These are phyloP conservation scores for Annulohypoxylon stygium DNA, from an alignment of 495 filamentous ascomycete genomes.

Conservation along the genomic window DNA sequence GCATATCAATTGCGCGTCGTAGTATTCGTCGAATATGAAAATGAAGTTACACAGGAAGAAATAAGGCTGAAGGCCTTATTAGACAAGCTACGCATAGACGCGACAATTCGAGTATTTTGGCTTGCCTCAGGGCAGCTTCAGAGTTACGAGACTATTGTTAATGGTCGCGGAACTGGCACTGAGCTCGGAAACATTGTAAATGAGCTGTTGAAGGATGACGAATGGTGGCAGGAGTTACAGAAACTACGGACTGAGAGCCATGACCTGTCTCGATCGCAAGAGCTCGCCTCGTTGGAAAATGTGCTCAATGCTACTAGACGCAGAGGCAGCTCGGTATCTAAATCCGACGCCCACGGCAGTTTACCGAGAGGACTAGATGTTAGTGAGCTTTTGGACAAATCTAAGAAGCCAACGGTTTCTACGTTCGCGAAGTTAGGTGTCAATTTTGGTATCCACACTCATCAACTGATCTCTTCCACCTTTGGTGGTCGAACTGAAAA, in stretches of 20 bases:
- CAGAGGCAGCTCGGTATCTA: slow-evolving; percentile 48
- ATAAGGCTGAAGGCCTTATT: slow-evolving; percentile 79
- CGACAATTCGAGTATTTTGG: slow-evolving; percentile 84
- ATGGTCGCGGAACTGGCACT: slow-evolving; percentile 64
- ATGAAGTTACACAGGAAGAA: slow-evolving; percentile 83
- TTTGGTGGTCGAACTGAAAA: slow-evolving; percentile 66
- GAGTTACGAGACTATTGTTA: slow-evolving; percentile 83
- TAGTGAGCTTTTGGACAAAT: slow-evolving; percentile 53
- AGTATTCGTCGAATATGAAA: slow-evolving; percentile 92
- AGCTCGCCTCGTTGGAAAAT: slow-evolving; percentile 51
- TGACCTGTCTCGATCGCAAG: slow-evolving; percentile 62
- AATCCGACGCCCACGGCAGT: slow-evolving; percentile 39
- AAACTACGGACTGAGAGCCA: slow-evolving; percentile 67
- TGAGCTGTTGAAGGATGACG: slow-evolving; percentile 72
- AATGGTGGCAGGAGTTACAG: slow-evolving; percentile 87
- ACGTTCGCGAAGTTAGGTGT: slow-evolving; percentile 71
- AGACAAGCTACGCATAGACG: slow-evolving; percentile 84
- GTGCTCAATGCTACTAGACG: slow-evolving; percentile 55
- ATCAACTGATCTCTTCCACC: slow-evolving; percentile 74
- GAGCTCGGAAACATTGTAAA: slow-evolving; percentile 68
- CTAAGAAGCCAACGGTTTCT: slow-evolving; percentile 73
- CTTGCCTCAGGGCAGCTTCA: slow-evolving; percentile 78
- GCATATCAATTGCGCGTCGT: slow-evolving; percentile 78
- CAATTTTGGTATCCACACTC: slow-evolving; percentile 81
- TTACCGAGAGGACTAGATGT: slow-evolving; percentile 54